Evolutionary conservation across 371 early-diverging fungal genomes (phyloP), one percentile per base, ranked within the genome.

Genomic region (Batkoa obscura): DNA sequence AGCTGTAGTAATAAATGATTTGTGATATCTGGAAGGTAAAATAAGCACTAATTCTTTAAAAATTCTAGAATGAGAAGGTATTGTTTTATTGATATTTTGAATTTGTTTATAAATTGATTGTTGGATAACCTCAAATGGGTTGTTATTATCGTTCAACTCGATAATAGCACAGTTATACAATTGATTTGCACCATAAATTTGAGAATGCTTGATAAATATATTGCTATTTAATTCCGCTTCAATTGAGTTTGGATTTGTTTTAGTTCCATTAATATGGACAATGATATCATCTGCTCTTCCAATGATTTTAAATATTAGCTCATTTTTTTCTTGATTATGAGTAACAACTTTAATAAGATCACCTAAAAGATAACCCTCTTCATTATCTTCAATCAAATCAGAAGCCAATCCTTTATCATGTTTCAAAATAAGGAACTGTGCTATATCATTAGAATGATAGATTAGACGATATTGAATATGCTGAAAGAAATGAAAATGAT

Each of bases 21-120:
- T 50, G n/a, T 59, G 53, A 1, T 63, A 39, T 2, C 17, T n/a
- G 6, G 43, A 43, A 45, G 68, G 70, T 0, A 73, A 50, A 6
- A 71, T 62, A 13, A 67, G 58, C 0, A 71, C 59, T 68, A 73
- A 65, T 47, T 69, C 64, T 1, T 60, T 62, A 0, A 68, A 13
- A 8, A 73, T 58, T 0, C 46, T 58, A 35, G 67, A 66, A 39
- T 71, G 67, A 2, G 41, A 57, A 1, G 70, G 70, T 17, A 62
- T 62, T 32, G 45, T 47, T 17, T 51, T 55, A 52, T 73, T 73
- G 13, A 64, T 67, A 10, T 58, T 30, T 3, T 62, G 47, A 23
- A 71, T 64, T 36, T 57, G 30, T 23, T 23, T 23, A 23, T 23
- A 23, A 23, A 23, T 23, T 23, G 23, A 23, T 23, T 23, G 23